phyloP scores from a whole-genome alignment of 176 grass and related monocot genomes.

The Typha latifolia region DNA sequence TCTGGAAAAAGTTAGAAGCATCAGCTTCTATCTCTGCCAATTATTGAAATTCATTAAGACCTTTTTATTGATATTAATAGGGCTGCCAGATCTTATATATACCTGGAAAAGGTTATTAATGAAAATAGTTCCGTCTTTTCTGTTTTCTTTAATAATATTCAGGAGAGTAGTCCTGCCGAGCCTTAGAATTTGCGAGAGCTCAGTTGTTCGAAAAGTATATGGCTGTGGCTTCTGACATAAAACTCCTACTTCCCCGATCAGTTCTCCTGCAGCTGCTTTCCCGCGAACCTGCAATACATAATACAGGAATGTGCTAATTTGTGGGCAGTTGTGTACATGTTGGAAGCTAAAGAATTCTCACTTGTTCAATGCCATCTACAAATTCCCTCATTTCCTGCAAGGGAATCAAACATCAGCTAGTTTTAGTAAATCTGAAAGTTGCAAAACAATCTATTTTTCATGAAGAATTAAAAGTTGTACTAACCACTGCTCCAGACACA shows the following conservation, averaged over 20 bases:
- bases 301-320: background rate
- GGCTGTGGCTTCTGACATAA: conserved; percentile 18
- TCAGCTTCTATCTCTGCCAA: background rate
- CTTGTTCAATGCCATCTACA: conserved; percentile 40
- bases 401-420: background rate
- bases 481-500: conserved; percentile 26
- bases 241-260: conserved; percentile 17
- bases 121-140: conserved; percentile 7
- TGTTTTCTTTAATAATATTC: conserved; percentile 9
- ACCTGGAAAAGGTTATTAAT: conserved; percentile 22
- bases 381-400: conserved; percentile 39
- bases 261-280: conserved; percentile 12
- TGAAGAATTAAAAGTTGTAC: background rate
- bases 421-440: background rate
- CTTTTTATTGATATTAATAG: background rate
- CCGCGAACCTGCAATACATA: conserved; percentile 8
- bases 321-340: background rate
- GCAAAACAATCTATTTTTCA: background rate
- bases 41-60: background rate
- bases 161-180: conserved; percentile 8
- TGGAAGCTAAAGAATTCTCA: background rate
- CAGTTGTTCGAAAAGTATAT: conserved; percentile 15
- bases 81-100: background rate
- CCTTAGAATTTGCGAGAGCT: conserved; percentile 18
- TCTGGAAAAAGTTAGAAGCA: conserved; percentile 6